Evolutionary conservation across 176 grass and related monocot genomes (phyloP).

Genomic region (Aegilops longissima): DNA sequence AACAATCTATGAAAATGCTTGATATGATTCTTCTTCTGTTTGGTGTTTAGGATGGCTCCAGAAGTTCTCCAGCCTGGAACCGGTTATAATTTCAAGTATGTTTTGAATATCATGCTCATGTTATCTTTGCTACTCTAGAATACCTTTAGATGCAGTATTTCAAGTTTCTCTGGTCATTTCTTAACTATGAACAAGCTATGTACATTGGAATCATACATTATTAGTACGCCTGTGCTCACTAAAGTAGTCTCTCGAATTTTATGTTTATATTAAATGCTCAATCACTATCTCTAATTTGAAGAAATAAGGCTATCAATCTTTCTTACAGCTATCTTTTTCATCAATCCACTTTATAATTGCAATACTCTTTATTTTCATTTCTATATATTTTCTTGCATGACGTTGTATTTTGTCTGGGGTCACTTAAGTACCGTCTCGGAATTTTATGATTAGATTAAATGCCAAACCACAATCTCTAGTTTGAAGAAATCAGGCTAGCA

Average conservation of each 20-base stretch:
- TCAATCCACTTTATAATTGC: neutral
- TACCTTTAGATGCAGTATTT: neutral
- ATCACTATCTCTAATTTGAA: neutral
- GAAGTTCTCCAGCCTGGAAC: conserved; percentile 92
- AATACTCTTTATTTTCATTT: neutral
- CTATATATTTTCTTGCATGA: neutral
- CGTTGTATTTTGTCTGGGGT: conserved; percentile 6
- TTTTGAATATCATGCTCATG: conserved; percentile 6
- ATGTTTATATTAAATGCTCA: neutral
- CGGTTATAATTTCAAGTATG: conserved; percentile 99
- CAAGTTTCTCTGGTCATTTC: neutral
- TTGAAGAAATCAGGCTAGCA: conserved; percentile 3
- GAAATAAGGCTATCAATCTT: neutral
- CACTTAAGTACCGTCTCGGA: neutral
- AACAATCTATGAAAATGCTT: conserved; percentile 1
- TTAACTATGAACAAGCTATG: neutral
- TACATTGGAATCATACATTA: neutral
- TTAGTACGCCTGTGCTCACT: neutral
- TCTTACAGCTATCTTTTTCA: neutral
- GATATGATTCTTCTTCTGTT: conserved; percentile 2
- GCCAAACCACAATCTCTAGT: neutral
- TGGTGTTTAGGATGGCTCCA: conserved; percentile 90
- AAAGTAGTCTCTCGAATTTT: neutral
- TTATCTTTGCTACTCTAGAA: conserved; percentile 1
- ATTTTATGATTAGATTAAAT: neutral